Base-by-base conservation (phyloP, 2,329 filamentous ascomycete species). In the Thelonectria rubi region DNA sequence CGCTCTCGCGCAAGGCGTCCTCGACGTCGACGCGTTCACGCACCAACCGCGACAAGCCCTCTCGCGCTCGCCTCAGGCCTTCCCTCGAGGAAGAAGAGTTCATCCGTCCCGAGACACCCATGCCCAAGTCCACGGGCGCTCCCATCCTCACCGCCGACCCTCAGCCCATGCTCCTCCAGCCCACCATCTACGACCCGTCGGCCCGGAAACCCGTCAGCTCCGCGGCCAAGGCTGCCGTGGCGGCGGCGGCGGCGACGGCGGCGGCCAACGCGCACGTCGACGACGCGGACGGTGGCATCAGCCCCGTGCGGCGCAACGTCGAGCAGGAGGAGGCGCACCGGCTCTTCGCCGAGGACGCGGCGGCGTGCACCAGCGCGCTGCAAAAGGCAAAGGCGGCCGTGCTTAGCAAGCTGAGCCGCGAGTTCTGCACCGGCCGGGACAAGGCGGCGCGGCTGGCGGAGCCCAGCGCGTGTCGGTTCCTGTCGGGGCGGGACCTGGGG, bases 351-450 rank as follows among this genome's bases (percentile, higher is more conserved):
- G 83, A 88, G 64, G 85, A 89, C 67, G 79, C 82, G 3, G 81
- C 81, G 9, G 82, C 84, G 55, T 81, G 86, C 58, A 79, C 79
- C 5, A 83, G 79, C 65, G 84, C 86, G 10, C 76, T 90, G 51
- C 80, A 81, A 69, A 83, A 84, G 60, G 87, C 87, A 34, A 86
- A 85, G 71, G 85, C 86, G 64, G 84, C 85, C 1, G 86, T 90
- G 12, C 76, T 89, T 56, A 81, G 79, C 62, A 87, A 87, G 67
- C 80, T 89, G 52, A 83, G 80, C 68, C 80, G 80, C 57, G 84
- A 88, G 71, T 87, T 78, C 61, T 76, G 69, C 62, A 63, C 55
- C 56, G 75, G 71, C 58, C 75, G 68, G 60, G 62, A 54, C 58
- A 76, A 72, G 55, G 70, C 71, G 45, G 71, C 12, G 12, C 5